These are phyloP conservation scores for Cladosporium sp. DNA, from an alignment of 2,329 filamentous ascomycete genomes.

Conservation along the genomic window DNA sequence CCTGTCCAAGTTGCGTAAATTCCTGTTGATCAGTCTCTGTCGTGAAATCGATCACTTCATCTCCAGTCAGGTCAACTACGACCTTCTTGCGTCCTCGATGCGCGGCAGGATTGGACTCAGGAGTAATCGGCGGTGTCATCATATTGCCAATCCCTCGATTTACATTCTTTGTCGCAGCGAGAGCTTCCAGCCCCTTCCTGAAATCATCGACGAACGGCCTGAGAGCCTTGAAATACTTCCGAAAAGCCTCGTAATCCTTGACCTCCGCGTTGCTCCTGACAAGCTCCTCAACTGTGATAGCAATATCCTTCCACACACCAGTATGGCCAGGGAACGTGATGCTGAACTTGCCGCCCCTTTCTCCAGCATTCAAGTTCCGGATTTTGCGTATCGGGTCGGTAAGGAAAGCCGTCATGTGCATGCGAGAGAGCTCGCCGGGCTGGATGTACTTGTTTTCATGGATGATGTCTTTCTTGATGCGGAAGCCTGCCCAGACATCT, in stretches of 20 bases:
- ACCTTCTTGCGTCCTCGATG: too few species aligned
- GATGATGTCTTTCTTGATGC: neutral
- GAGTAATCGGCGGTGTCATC: too few species aligned
- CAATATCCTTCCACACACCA: neutral
- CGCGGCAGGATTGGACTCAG: too few species aligned
- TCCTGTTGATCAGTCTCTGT: neutral
- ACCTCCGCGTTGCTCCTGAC: neutral
- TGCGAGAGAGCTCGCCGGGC: constrained; percentile 1
- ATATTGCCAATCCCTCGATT: too few species aligned
- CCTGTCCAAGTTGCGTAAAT: too few species aligned
- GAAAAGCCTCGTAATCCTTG: neutral
- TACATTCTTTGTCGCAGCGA: too few species aligned
- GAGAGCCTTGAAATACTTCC: neutral
- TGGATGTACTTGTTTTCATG: neutral
- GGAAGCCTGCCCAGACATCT: neutral
- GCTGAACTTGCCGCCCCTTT: neutral
- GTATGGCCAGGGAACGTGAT: neutral
- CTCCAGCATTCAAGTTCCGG: neutral
- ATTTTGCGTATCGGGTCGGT: neutral
- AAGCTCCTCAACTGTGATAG: neutral
- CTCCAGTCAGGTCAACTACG: neutral
- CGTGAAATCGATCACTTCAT: neutral
- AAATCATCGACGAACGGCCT: neutral
- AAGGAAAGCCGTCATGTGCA: constrained; percentile 3
- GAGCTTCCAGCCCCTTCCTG: too few species aligned